A percentile compares a stretch with the other conserved stretches of the same genome.
These are phyloP conservation scores for Ceratobasidium sp. DNA, from an alignment of 1,284 basidiomycete genomes.

Conservation along the genomic window DNA sequence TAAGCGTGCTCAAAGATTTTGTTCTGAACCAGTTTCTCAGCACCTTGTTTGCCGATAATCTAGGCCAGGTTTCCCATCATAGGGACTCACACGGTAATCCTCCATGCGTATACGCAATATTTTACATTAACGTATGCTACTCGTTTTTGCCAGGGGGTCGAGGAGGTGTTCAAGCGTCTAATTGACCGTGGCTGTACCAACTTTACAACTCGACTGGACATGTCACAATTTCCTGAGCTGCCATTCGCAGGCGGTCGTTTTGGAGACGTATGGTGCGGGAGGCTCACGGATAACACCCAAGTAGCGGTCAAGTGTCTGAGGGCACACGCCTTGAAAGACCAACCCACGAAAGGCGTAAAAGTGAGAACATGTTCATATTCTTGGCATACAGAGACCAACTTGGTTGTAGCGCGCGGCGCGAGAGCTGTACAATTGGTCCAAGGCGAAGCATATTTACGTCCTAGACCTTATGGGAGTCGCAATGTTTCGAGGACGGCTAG, in stretches of 20 bases:
- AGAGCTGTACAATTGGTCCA: conserved; percentile 12
- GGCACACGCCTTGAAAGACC: no score
- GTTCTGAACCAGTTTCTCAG: no score
- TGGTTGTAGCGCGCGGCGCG: no score
- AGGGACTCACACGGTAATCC: background rate
- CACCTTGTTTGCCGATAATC: no score
- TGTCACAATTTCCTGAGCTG: background rate
- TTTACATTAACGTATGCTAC: background rate
- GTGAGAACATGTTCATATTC: no score
- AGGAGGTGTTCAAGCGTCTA: background rate
- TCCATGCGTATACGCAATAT: background rate
- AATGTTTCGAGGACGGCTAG: conserved; percentile 2
- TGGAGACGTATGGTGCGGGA: no score
- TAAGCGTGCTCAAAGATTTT: no score
- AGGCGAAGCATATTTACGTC: conserved; percentile 2
- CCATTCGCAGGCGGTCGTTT: no score
- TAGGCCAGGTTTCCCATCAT: background rate
- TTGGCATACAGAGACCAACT: no score
- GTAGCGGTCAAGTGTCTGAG: no score
- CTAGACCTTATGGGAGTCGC: background rate
- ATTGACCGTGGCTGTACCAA: background rate
- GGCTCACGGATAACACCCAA: no score
- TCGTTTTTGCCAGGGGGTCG: background rate
- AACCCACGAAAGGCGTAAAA: no score
- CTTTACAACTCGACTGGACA: background rate